A percentile compares a stretch with the other conserved stretches of the same genome.
Evolutionary conservation across 1,284 basidiomycete genomes (phyloP).

Genomic region (Trametes versicolor): DNA sequence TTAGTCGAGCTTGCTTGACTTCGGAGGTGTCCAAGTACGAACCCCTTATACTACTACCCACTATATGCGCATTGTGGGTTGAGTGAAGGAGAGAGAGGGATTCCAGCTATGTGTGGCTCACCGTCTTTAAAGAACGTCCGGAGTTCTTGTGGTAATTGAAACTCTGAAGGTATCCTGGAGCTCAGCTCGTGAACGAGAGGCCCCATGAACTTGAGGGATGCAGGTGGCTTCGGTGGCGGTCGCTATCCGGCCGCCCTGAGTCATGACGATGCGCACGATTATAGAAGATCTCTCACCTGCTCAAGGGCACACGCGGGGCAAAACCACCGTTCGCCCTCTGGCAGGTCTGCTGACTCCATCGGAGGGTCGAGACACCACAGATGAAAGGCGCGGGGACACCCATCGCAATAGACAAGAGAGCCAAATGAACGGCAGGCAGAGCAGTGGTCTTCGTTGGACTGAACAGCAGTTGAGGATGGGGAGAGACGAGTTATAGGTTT

Average conservation of each 20-base stretch:
- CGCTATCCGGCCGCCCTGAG: constrained; percentile 53
- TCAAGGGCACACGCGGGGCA: constrained; percentile 81
- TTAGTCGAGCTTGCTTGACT: constrained; percentile 79
- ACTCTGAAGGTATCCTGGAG: constrained; percentile 79
- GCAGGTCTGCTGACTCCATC: constrained; percentile 86
- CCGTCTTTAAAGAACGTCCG: constrained; percentile 89
- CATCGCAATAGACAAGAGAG: constrained; percentile 93
- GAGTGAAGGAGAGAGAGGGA: constrained; percentile 20
- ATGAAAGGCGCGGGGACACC: constrained; percentile 96
- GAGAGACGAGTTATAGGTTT: neutral
- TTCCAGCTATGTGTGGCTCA: constrained; percentile 48
- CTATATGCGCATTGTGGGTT: constrained; percentile 50
- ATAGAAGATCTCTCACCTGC: constrained; percentile 59
- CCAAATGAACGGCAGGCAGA: constrained; percentile 89
- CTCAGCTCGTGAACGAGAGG: constrained; percentile 77
- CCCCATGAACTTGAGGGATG: constrained; percentile 63
- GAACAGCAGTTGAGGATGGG: constrained; percentile 28
- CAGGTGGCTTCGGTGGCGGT: constrained; percentile 69
- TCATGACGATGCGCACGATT: constrained; percentile 21
- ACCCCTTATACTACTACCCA: constrained; percentile 77
- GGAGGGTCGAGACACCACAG: constrained; percentile 97
- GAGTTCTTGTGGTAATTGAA: constrained; percentile 90
- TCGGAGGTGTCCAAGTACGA: constrained; percentile 83
- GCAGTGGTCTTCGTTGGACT: constrained; percentile 95
- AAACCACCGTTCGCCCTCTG: constrained; percentile 93